These are phyloP conservation scores for Boechera stricta DNA, from an alignment of 345 rosid genomes.

Conservation along the genomic window DNA sequence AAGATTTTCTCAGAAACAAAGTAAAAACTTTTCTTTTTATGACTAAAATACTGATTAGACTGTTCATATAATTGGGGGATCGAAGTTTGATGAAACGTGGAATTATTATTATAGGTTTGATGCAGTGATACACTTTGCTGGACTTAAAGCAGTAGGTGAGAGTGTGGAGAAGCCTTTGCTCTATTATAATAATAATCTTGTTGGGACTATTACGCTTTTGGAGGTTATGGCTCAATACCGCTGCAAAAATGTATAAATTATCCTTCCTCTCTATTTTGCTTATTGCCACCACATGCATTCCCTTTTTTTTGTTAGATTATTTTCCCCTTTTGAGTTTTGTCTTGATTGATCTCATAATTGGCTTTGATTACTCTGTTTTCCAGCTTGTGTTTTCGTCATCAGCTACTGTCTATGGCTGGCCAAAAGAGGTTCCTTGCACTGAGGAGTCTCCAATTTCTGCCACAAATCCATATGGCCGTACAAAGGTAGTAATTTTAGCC, in stretches of 20 bases:
- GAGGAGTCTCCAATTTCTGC: conserved; percentile 84
- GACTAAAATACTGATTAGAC: conserved; percentile 11
- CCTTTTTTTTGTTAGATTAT: neutral
- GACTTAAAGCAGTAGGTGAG: conserved; percentile 97
- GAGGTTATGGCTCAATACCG: conserved; percentile 86
- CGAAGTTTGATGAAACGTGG: conserved; percentile 27
- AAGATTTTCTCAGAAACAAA: conserved; percentile 65
- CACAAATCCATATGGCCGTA: conserved; percentile 86
- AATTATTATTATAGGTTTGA: conserved; percentile 66
- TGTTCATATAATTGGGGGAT: conserved; percentile 24
- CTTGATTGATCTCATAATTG: conserved; percentile 32
- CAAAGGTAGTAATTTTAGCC: conserved; percentile 56
- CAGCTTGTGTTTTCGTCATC: conserved; percentile 99
- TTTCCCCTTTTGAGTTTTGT: conserved; percentile 5
- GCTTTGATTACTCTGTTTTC: conserved; percentile 33
- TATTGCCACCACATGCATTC: conserved; percentile 32
- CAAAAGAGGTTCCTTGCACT: conserved; percentile 95
- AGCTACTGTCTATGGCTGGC: conserved; percentile 98
- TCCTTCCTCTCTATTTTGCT: neutral
- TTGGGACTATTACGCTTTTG: conserved; percentile 76
- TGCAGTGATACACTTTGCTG: conserved; percentile 98
- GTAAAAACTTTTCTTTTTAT: conserved; percentile 44
- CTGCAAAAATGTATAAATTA: conserved; percentile 75
- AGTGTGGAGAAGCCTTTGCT: conserved; percentile 89
- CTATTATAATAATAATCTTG: conserved; percentile 79